Conservation (phyloP, 768 basidiomycete species). For the Fibroporia radiculosa region DNA sequence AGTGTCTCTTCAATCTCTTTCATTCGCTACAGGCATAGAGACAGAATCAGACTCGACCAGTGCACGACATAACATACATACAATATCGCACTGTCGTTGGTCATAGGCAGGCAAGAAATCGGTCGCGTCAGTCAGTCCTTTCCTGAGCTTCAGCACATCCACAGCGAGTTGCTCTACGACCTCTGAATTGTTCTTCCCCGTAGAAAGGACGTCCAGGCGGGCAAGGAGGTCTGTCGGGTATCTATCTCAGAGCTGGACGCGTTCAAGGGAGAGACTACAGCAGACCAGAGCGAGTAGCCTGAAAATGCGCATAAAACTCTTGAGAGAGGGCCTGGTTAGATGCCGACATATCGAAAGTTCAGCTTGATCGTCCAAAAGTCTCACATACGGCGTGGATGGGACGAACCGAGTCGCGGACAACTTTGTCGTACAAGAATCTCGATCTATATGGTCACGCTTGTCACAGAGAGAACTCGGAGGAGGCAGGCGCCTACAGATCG, state of each 20-base stretch:
- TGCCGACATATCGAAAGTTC: slow-evolving; percentile 18
- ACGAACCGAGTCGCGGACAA: too few species aligned
- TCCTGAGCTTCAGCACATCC: slow-evolving; percentile 52
- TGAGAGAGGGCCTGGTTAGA: slow-evolving; percentile 39
- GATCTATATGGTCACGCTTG: too few species aligned
- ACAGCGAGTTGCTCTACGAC: slow-evolving; percentile 36
- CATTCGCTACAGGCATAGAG: slow-evolving; percentile 44
- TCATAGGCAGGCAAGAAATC: slow-evolving; percentile 64
- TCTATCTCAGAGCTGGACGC: slow-evolving; percentile 6
- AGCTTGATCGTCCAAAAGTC: too few species aligned
- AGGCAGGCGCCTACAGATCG: too few species aligned
- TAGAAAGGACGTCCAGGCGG: slow-evolving; percentile 36
- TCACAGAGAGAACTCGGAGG: too few species aligned
- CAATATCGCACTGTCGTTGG: slow-evolving; percentile 58
- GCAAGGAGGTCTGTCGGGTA: slow-evolving; percentile 40
- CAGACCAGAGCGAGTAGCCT: slow-evolving; percentile 44
- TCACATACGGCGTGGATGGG: too few species aligned
- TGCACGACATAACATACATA: not conserved
- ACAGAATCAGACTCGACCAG: not conserved
- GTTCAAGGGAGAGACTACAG: slow-evolving; percentile 10
- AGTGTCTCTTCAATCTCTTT: slow-evolving; percentile 50
- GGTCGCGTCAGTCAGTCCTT: slow-evolving; percentile 55
- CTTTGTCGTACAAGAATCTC: too few species aligned
- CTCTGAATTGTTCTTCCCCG: slow-evolving; percentile 15
- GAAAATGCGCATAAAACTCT: slow-evolving; percentile 43